A percentile compares a stretch with the other conserved stretches of the same genome.
Conservation (phyloP, 202 grass and related monocot genomes). For the Setaria italica region DNA sequence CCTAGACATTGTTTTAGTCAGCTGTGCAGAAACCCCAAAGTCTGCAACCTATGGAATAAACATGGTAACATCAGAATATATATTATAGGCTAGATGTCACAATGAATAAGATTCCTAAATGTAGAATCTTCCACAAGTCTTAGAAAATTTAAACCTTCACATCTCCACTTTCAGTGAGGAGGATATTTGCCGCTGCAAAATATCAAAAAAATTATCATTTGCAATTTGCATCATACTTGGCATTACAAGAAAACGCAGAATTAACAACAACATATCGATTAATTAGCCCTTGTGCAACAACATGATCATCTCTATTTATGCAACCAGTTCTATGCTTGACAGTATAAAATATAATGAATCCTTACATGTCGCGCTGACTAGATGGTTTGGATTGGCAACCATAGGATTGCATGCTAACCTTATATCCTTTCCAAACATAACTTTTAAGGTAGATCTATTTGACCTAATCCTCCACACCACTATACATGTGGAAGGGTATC, state of each 20-base stretch:
- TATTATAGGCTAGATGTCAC: conserved; percentile 18
- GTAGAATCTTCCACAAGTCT: conserved; percentile 11
- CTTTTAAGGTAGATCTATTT: not conserved
- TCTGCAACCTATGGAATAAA: conserved; percentile 85
- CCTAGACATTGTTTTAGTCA: conserved; percentile 99
- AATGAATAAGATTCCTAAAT: conserved; percentile 21
- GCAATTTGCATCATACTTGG: conserved; percentile 33
- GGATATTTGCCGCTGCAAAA: conserved; percentile 97
- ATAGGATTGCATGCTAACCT: conserved; percentile 1
- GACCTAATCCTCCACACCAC: conserved; percentile 15
- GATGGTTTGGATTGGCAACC: not conserved
- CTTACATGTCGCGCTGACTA: not conserved
- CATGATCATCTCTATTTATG: not conserved
- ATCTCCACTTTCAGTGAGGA: conserved; percentile 95
- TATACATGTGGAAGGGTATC: not conserved
- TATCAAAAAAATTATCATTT: conserved; percentile 33
- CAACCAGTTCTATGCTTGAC: conserved; percentile 9
- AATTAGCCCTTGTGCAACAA: not conserved
- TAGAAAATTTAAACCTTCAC: conserved; percentile 80
- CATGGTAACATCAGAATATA: conserved; percentile 5
- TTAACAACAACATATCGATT: not conserved
- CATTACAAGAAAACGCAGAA: conserved; percentile 18
- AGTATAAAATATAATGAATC: not conserved
- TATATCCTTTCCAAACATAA: not conserved
- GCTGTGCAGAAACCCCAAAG: conserved; percentile 97